Conservation (phyloP, 441 rosid genomes). For the Pelargonium australe region DNA sequence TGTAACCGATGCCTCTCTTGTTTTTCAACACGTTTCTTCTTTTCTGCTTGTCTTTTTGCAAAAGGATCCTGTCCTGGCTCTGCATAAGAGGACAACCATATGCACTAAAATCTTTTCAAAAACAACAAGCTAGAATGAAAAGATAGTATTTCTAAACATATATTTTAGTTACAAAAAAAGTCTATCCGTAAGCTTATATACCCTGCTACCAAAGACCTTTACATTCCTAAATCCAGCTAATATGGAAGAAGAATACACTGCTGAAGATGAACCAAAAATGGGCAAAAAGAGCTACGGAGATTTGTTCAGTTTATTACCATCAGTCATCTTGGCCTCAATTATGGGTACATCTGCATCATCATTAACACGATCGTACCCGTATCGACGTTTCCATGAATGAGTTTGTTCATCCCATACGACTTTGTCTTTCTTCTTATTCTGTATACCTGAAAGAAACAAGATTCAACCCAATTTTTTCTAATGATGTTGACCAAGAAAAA, state of each 20-base stretch:
- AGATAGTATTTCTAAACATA: neutral
- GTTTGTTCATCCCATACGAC: constrained; percentile 79
- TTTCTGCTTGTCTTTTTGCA: constrained; percentile 67
- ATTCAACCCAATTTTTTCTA: too few species aligned
- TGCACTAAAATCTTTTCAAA: neutral
- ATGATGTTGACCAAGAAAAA: too few species aligned
- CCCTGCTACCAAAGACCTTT: neutral
- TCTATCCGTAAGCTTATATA: neutral
- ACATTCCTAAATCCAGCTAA: neutral
- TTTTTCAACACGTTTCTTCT: constrained; percentile 71
- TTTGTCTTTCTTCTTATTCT: constrained; percentile 77
- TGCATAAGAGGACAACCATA: constrained; percentile 26
- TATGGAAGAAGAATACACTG: neutral
- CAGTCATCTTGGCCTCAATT: constrained; percentile 77
- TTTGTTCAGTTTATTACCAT: constrained; percentile 38
- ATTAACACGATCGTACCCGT: constrained; percentile 85
- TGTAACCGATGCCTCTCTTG: constrained; percentile 64
- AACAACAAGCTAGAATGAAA: neutral
- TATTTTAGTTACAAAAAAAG: too few species aligned
- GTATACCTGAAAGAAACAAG: constrained; percentile 51
- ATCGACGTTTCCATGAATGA: constrained; percentile 69
- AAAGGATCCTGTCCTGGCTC: constrained; percentile 86
- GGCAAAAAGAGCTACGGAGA: neutral
- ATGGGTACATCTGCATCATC: constrained; percentile 82
- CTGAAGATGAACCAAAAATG: neutral